A percentile compares a stretch with the other conserved stretches of the same genome.
phyloP scores from a whole-genome alignment of 148 eudicot species.

The Dysphania ambrosioides region DNA sequence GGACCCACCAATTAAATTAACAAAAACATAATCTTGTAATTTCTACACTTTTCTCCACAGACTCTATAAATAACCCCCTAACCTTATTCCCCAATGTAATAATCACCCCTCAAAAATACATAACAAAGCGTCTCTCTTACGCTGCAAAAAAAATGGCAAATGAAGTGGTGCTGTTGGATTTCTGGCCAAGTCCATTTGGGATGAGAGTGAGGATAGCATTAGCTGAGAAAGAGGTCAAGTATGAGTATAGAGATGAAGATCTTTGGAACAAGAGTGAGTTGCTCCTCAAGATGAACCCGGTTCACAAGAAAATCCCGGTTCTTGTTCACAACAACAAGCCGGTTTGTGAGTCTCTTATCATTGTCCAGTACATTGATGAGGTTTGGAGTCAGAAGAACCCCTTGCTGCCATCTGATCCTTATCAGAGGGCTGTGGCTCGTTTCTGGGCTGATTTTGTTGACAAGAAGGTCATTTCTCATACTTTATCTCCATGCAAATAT shows the following conservation, averaged over 20 bases:
- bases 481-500: neutral
- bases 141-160: constrained; percentile 2
- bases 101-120: no score
- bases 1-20: no score
- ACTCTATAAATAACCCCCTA: no score
- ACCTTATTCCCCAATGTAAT: no score
- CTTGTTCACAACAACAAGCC: constrained; percentile 37
- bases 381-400: constrained; percentile 31
- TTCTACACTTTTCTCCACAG: no score
- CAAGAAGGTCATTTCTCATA: constrained; percentile 20
- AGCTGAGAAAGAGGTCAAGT: constrained; percentile 32
- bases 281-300: constrained; percentile 42
- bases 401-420: constrained; percentile 36
- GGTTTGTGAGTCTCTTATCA: constrained; percentile 36
- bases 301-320: constrained; percentile 40
- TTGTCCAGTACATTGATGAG: constrained; percentile 38
- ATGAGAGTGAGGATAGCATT: constrained; percentile 34
- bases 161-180: constrained; percentile 31
- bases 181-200: constrained; percentile 38
- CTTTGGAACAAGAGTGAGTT: constrained; percentile 36
- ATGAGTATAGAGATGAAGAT: constrained; percentile 38
- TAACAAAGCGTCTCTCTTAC: no score
- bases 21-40: no score
- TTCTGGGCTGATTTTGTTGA: constrained; percentile 41
- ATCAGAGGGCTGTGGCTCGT: constrained; percentile 30